A percentile compares a stretch with the other conserved stretches of the same genome.
phyloP scores from a whole-genome alignment of 2,329 filamentous ascomycete genomes.

The Penicillium sp. region DNA sequence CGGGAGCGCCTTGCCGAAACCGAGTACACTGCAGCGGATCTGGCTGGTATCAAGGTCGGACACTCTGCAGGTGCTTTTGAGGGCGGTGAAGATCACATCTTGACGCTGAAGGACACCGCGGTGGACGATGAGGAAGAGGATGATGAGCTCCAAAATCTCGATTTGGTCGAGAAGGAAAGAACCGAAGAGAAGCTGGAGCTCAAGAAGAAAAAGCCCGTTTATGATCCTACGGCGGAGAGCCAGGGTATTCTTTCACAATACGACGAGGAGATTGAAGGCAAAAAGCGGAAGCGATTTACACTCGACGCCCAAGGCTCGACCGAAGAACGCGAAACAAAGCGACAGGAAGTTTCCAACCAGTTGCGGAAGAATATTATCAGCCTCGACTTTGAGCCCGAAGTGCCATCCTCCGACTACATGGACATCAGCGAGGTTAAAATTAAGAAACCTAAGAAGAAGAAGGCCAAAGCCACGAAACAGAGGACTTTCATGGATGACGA shows the following conservation, averaged over 20 bases:
- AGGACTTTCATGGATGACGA: slow-evolving; percentile 60
- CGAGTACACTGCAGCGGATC: slow-evolving; percentile 79
- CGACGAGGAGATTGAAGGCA: slow-evolving; percentile 90
- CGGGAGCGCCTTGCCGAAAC: slow-evolving; percentile 67
- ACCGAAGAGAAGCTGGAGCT: slow-evolving; percentile 68
- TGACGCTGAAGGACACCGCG: slow-evolving; percentile 90
- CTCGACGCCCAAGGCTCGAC: slow-evolving; percentile 73
- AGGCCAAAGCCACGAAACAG: slow-evolving; percentile 71
- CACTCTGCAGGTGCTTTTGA: slow-evolving; percentile 81
- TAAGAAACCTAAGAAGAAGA: slow-evolving; percentile 87
- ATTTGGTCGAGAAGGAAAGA: slow-evolving; percentile 43
- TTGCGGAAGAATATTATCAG: slow-evolving; percentile 68
- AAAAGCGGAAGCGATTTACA: slow-evolving; percentile 84
- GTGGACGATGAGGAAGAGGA: slow-evolving; percentile 83
- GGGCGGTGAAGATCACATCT: slow-evolving; percentile 75
- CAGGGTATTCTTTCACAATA: slow-evolving; percentile 80
- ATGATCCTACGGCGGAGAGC: slow-evolving; percentile 75
- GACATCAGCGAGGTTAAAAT: slow-evolving; percentile 84
- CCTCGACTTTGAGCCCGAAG: slow-evolving; percentile 68
- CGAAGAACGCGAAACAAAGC: slow-evolving; percentile 57
- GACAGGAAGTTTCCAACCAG: slow-evolving; percentile 54
- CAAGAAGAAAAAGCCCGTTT: slow-evolving; percentile 86
- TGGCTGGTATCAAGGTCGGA: slow-evolving; percentile 86
- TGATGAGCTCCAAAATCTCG: slow-evolving; percentile 67
- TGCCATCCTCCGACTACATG: slow-evolving; percentile 79